Base-by-base conservation (phyloP, 139 green algal genomes). In the Auxenochlorella pyrenoidosa region DNA sequence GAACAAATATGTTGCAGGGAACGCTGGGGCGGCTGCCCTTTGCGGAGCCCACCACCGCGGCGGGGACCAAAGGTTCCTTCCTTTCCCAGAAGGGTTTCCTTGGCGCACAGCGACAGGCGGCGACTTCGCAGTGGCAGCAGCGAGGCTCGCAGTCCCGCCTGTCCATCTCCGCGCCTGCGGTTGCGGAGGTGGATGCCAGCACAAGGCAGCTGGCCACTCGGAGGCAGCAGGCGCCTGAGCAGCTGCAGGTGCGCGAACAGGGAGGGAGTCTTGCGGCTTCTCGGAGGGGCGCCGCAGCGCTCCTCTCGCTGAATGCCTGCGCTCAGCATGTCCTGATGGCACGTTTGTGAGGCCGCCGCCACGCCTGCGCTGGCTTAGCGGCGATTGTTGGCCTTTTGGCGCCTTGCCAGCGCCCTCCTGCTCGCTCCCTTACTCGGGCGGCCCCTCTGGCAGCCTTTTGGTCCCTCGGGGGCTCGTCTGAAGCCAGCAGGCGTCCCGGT, bases 211-310 rank as follows among this genome's bases (percentile, higher is more conserved):
- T 44, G 63, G 60, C 80, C 41, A 30, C 60, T 41, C 80, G 63
- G 26, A 36, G 59, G n/a, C 51, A 47, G 22, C 19, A 71, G 78
- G 78, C 78, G 3, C 78, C 78, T 0, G 30, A 40, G 36, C 40
- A 85, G 36, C 63, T 85, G 80, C 80, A 85, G 80, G 80, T 76
- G 80, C 16, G 47, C 10, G 70, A 34, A 44, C 5, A 34, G n/a
- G 70, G 65, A 72, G 65, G 28, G 30, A n/a, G 40, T 34, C 70
- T 51, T 54, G 40, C 22, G 51, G 24, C 68, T 40, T 79, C 54
- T 63, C 54, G 54, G 54, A 63, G 54, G 54, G 18, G 15, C 54
- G 54, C 54, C 22, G 65, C 65, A 36, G 65, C 26, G 65, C 65
- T 15, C 30, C 13, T 72, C 65, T 34, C 28, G 65, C 54, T 2